Percentiles rank a stretch among this genome's conserved stretches.
Evolutionary conservation across 305 asterid species (phyloP).

Genomic region (Solanum hybrid): DNA sequence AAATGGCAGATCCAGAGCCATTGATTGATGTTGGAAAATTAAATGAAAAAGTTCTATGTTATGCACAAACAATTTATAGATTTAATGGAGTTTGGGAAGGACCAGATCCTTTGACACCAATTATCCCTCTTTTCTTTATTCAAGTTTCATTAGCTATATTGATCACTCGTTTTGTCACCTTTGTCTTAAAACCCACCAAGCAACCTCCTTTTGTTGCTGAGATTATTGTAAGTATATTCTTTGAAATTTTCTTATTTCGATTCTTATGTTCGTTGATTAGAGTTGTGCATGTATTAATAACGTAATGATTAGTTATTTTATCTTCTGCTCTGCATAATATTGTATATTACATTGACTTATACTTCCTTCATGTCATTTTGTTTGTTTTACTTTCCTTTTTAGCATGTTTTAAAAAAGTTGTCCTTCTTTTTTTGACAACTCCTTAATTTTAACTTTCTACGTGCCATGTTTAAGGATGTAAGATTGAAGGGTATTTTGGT

Average conservation of each 20-base stretch:
- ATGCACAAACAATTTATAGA: constrained; percentile 64
- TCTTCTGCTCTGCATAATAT: background rate
- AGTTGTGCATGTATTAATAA: background rate
- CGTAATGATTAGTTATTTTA: background rate
- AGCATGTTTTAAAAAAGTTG: background rate
- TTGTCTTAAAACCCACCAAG: constrained; percentile 45
- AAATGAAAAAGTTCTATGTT: constrained; percentile 43
- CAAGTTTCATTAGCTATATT: constrained; percentile 57
- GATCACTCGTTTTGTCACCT: constrained; percentile 37
- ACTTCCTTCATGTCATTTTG: background rate
- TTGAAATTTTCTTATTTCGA: background rate
- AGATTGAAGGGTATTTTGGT: background rate
- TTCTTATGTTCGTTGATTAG: background rate
- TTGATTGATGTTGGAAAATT: constrained; percentile 23
- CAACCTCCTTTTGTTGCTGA: constrained; percentile 80
- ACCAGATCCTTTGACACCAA: constrained; percentile 81
- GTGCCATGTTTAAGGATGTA: background rate
- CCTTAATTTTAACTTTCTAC: background rate
- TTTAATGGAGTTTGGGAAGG: constrained; percentile 94
- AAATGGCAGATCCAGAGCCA: constrained; percentile 4
- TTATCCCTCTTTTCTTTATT: constrained; percentile 75
- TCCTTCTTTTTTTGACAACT: background rate
- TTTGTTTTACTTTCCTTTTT: background rate
- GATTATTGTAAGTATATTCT: constrained; percentile 42
- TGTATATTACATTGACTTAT: background rate